These are phyloP conservation scores for Termitomyces titanicus DNA, from an alignment of 768 basidiomycete genomes.

Conservation along the genomic window DNA sequence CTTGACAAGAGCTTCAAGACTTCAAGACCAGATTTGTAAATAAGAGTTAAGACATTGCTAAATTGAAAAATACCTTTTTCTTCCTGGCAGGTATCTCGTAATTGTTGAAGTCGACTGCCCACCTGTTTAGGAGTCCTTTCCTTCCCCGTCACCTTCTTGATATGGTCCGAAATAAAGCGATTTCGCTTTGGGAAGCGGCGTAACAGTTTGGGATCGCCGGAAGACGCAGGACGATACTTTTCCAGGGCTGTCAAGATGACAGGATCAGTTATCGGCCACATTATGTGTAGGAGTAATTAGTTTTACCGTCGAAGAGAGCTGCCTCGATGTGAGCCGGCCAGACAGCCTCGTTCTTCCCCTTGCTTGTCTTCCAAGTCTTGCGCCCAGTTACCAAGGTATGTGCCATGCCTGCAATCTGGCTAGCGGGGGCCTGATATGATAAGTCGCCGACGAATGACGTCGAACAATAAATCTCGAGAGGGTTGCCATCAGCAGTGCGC, in stretches of 20 bases:
- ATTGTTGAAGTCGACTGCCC: slow-evolving; percentile 65
- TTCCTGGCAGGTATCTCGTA: slow-evolving; percentile 59
- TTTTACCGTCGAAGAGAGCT: slow-evolving; percentile 56
- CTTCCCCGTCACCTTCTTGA: slow-evolving; percentile 51
- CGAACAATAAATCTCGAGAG: slow-evolving; percentile 12
- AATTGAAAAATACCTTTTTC: slow-evolving; percentile 42
- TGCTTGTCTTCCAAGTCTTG: slow-evolving; percentile 57
- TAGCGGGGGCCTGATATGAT: slow-evolving; percentile 9
- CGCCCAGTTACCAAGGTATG: slow-evolving; percentile 40
- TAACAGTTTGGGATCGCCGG: slow-evolving; percentile 47
- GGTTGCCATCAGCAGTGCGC: slow-evolving; percentile 7
- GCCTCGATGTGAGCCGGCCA: slow-evolving; percentile 64
- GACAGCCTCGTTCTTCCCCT: slow-evolving; percentile 47
- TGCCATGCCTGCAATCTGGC: slow-evolving; percentile 10
- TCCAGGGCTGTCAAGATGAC: slow-evolving; percentile 38
- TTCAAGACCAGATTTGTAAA: slow-evolving; percentile 1
- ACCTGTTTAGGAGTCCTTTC: slow-evolving; percentile 65
- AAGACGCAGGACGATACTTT: slow-evolving; percentile 51
- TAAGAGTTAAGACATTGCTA: neutral
- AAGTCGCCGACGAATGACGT: slow-evolving; percentile 18
- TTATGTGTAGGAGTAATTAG: neutral
- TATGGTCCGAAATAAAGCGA: slow-evolving; percentile 62
- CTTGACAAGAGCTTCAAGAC: slow-evolving; percentile 22
- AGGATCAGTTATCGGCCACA: neutral
- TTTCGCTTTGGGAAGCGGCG: slow-evolving; percentile 66